Evolutionary conservation across 2,329 filamentous ascomycete genomes (phyloP), one percentile per base, ranked within the genome.

Genomic region (Colletotrichum limetticola): DNA sequence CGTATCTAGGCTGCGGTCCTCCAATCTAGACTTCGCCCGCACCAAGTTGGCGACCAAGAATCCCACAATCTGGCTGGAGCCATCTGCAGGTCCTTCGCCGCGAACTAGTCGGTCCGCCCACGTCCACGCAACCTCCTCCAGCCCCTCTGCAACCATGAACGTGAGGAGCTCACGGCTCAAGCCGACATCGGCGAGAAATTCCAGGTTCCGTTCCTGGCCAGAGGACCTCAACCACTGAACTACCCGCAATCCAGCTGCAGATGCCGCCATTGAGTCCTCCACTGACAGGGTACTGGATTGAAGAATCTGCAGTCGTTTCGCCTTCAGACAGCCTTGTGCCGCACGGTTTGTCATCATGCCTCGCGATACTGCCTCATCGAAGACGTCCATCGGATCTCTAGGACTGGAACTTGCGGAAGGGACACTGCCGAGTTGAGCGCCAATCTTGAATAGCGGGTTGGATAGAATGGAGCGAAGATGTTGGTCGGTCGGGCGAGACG

Each of bases 381-480:
- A 91, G 4, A 91, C 84, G 52, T 87, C 83, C 82, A 89, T 87
- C 4, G 87, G 88, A 56, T 87, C 85, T 35, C 81, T 79, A 61
- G 74, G 71, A 76, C 81, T 79, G 60, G 74, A 70, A 76, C 72
- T 4, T 42, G 46, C 46, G 59, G 62, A 16, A 14, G 67, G 53
- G 55, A 30, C 30, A 65, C 59, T 46, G 74, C 24, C 60, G 57
- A 69, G 74, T 28, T 79, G 78, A 32, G 79, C 76, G 66, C 82
- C 80, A 81, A 66, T 78, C 74, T 80, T 81, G 80, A 91, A 90
- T 22, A 91, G 81, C 0, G 89, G 89, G 71, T 90, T 91, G 62
- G 86, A 84, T 16, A 91, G 85, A 67, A 91, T 88, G 42, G 87
- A 84, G 70, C 85, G 86, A n/a, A 91, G 78, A 79, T 91, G 89